Conservation (phyloP, 192 early-diverging fungal species). For the Phlyctochytrium arcticum region DNA sequence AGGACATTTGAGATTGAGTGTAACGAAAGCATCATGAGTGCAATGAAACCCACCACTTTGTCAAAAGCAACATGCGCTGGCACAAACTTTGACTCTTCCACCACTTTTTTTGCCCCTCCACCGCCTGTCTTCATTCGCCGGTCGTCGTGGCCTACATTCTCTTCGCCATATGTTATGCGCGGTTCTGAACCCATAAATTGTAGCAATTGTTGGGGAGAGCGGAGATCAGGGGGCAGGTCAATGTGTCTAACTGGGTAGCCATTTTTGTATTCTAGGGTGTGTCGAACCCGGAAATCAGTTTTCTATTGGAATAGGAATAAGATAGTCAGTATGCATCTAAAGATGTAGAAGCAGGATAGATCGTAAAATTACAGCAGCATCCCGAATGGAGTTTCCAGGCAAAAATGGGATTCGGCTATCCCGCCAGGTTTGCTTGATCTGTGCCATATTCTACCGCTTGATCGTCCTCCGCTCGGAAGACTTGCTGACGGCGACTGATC, state of each 20-base stretch:
- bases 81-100: constrained; percentile 33
- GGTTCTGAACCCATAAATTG: constrained; percentile 31
- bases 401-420: constrained; percentile 48
- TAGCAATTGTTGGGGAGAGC: constrained; percentile 35
- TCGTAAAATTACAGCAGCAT: constrained; percentile 49
- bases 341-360: too few relatives aligned
- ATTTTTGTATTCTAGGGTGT: constrained; percentile 53
- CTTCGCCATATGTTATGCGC: constrained; percentile 43
- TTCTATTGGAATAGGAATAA: constrained; percentile 30
- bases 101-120: constrained; percentile 16
- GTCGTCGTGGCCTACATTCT: background rate
- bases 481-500: too few relatives aligned
- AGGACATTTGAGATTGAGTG: background rate
- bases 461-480: too few relatives aligned
- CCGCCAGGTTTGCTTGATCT: background rate
- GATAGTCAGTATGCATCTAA: background rate
- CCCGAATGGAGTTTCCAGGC: constrained; percentile 51
- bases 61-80: constrained; percentile 60
- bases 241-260: constrained; percentile 49
- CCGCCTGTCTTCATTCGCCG: background rate
- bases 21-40: background rate
- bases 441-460: background rate
- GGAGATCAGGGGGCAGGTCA: constrained; percentile 21
- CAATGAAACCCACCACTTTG: constrained; percentile 53
- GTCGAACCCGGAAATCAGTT: constrained; percentile 48